Percentiles rank a stretch among this genome's conserved stretches.
These are phyloP conservation scores for Madurella fahalii DNA, from an alignment of 2,329 filamentous ascomycete species.

Conservation along the genomic window DNA sequence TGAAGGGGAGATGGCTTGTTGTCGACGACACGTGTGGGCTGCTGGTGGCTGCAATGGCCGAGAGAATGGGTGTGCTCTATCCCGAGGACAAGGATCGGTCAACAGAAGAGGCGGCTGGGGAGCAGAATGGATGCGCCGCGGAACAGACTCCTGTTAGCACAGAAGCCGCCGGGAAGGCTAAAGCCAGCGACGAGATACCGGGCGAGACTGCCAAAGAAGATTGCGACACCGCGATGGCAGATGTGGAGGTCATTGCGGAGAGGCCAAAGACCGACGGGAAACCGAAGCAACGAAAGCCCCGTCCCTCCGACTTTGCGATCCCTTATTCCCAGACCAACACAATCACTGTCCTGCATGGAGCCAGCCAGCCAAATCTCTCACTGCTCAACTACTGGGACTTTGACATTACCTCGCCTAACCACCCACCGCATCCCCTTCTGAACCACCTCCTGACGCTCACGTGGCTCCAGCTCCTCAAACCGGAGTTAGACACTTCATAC, in stretches of 20 bases:
- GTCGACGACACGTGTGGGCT: slow-evolving; percentile 85
- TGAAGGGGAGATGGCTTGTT: slow-evolving; percentile 63
- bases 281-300: slow-evolving; percentile 27
- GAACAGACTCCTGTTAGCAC: neutral
- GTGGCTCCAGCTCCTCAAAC: slow-evolving; percentile 86
- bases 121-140: neutral
- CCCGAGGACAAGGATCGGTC: slow-evolving; percentile 29
- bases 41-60: slow-evolving; percentile 76
- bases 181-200: neutral
- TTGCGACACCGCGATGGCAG: slow-evolving; percentile 22
- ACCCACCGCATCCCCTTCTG: slow-evolving; percentile 71
- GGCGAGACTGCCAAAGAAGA: slow-evolving; percentile 1
- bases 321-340: slow-evolving; percentile 69
- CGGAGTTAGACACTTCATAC: slow-evolving; percentile 71
- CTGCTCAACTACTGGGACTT: slow-evolving; percentile 87
- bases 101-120: slow-evolving; percentile 14
- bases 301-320: slow-evolving; percentile 52
- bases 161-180: neutral
- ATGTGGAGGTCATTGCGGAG: slow-evolving; percentile 5
- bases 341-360: slow-evolving; percentile 74
- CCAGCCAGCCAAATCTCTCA: slow-evolving; percentile 81
- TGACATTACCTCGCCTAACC: slow-evolving; percentile 63
- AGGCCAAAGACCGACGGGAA: slow-evolving; percentile 7
- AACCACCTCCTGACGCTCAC: slow-evolving; percentile 78
- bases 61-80: slow-evolving; percentile 80